Evolutionary conservation across 495 filamentous ascomycete genomes (phyloP), one percentile per base, ranked within the genome.

Genomic region (Xylaria curta): DNA sequence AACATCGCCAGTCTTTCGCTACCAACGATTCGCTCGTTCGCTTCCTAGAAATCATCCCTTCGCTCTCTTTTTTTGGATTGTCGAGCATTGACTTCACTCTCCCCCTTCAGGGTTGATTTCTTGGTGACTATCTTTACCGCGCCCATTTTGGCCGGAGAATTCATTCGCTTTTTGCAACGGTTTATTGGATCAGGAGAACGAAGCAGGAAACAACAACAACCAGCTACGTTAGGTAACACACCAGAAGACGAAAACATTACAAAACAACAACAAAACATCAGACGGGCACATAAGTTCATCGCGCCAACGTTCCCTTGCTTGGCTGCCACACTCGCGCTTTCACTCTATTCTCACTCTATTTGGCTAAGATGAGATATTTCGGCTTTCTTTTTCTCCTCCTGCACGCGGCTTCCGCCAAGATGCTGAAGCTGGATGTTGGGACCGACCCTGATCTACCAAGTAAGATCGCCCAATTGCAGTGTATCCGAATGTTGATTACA

Each of bases 81-180:
- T 69, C 75, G 71, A 76, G 72, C 72, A 78, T 76, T 40, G 60
- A 79, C 75, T 75, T 74, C 72, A 74, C 73, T 42, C 49, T 42
- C 49, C 71, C 63, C 59, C 51, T 58, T 72, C 66, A 53, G 75
- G 70, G 60, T 72, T 73, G 77, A 72, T 75, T 77, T 79, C 61
- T 79, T 79, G 75, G 77, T 77, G 73, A 70, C 73, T 73, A 79
- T 77, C 75, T 72, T 77, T 79, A 68, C 61, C 49, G 26, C 42
- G 60, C 33, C 54, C 67, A 4, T 68, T n/a, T 42, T 19, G 49
- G 69, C 31, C 36, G 51, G 42, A 66, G 42, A 62, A 60, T 72
- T 72, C 76, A 44, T 73, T 76, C 73, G 72, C 65, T 75, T 79
- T 74, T 59, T 49, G 42, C 51, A 66, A 72, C 63, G 73, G 69